A percentile compares a stretch with the other conserved stretches of the same genome.
These are phyloP conservation scores for Celoporthe dispersa DNA, from an alignment of 2,329 filamentous ascomycete species.

Conservation along the genomic window DNA sequence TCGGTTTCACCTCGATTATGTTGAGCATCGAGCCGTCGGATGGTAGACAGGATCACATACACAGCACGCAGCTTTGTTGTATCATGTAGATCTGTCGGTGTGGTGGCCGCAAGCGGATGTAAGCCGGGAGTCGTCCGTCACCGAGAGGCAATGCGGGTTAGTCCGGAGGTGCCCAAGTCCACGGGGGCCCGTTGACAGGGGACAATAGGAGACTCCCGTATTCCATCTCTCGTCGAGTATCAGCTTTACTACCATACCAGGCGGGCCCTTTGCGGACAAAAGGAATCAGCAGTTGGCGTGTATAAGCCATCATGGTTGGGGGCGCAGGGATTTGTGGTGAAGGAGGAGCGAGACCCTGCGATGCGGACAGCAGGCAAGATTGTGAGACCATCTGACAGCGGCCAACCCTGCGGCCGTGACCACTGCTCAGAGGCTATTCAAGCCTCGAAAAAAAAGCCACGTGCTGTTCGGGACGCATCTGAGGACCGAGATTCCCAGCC, in stretches of 20 bases:
- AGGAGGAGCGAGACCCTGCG: background rate
- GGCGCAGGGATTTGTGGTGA: background rate
- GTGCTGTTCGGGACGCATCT: background rate
- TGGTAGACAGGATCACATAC: background rate
- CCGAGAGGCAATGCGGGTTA: conserved; percentile 1
- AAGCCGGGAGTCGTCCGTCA: background rate
- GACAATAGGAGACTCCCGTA: background rate
- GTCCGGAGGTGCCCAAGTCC: background rate
- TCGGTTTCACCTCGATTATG: background rate
- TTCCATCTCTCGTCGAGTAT: background rate
- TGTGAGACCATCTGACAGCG: background rate
- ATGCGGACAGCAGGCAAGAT: background rate
- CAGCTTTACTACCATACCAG: background rate
- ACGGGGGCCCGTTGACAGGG: background rate
- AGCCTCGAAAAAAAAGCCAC: background rate
- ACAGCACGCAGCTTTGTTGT: background rate
- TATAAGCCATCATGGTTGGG: background rate
- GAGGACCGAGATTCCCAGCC: background rate
- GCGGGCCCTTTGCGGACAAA: background rate
- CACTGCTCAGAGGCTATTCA: background rate
- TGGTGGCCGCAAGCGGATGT: conserved; percentile 3
- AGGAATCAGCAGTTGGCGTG: background rate
- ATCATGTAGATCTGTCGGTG: background rate
- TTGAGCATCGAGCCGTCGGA: background rate
- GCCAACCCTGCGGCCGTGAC: background rate